A percentile compares a stretch with the other conserved stretches of the same genome.
Conservation (phyloP, 2,329 filamentous ascomycete species). For the Bimuria novae-zelandiae region DNA sequence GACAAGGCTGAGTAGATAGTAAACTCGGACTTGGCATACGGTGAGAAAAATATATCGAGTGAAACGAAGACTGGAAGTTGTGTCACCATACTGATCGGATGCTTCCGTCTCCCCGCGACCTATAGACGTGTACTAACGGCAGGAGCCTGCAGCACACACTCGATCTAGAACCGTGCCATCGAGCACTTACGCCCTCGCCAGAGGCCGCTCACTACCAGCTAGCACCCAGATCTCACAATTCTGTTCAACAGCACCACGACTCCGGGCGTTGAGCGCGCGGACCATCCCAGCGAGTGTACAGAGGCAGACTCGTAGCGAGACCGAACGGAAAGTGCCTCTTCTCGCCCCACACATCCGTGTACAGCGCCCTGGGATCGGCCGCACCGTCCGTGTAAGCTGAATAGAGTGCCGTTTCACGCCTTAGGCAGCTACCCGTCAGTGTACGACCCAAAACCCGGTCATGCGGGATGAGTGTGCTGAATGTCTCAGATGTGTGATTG, state of each 20-base stretch:
- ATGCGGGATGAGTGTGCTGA: background rate
- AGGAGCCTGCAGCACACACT: background rate
- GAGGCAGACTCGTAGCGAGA: background rate
- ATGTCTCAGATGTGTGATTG: background rate
- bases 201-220: background rate
- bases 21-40: no score
- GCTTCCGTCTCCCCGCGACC: no score
- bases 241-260: background rate
- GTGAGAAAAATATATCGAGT: no score
- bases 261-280: background rate
- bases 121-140: no score
- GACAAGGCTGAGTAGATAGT: no score
- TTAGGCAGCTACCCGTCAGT: background rate
- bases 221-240: background rate
- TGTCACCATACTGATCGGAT: no score
- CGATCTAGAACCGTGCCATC: background rate
- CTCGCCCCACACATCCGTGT: background rate
- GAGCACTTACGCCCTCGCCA: background rate
- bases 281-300: background rate
- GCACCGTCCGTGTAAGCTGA: slow-evolving; percentile 2
- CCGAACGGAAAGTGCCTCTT: background rate
- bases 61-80: no score
- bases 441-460: background rate
- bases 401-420: background rate
- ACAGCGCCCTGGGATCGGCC: background rate